Base-by-base conservation (phyloP, 116 monocot species). In the Dioscorea cayenensis region DNA sequence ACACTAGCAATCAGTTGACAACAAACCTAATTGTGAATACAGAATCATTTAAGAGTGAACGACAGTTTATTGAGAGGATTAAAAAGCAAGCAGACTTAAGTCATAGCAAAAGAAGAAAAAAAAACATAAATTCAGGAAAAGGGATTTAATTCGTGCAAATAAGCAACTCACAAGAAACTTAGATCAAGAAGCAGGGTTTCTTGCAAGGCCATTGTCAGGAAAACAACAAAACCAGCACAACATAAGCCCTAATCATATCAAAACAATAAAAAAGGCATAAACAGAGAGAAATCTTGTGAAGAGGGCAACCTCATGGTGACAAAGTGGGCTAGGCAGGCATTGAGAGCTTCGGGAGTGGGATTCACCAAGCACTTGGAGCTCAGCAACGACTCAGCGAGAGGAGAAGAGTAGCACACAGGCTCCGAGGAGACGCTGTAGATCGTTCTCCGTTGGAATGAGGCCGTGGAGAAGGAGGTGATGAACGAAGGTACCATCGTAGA, bases 401-500 rank as follows among this genome's bases (percentile, higher is more conserved):
- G 95, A 68, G 79, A 87, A 95, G 68, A 89, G 85, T 27, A 71
- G 76, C 68, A 72, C 68, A 6, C 79, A 75, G 36, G 74, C 85
- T 14, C 81, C 83, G 21, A 95, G 84, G 66, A 89, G 85, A 64
- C 65, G 77, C 18, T 81, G 68, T 71, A 96, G 76, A 1, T 72
- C 77, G 63, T 90, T 80, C 55, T 87, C 87, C 64, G 92, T 85
- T 12, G 96, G 87, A 21, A 63, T 32, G 49, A 92, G 80, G 72
- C 66, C 50, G 60, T 92, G 81, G 71, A 59, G 36, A 75, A 96
- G 66, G 71, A 96, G 90, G 72, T 96, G 89, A 69, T 96, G 90
- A 69, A 90, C 67, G 84, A 96, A 86, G 69, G 92, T 92, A 63
- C 92, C 92, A 36, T 96, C 92, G 76, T 83, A 79, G 43, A 97